Evolutionary conservation across 176 grass and related monocot species (phyloP), one percentile per base, ranked within the genome.

Genomic region (Panicum miliaceum): DNA sequence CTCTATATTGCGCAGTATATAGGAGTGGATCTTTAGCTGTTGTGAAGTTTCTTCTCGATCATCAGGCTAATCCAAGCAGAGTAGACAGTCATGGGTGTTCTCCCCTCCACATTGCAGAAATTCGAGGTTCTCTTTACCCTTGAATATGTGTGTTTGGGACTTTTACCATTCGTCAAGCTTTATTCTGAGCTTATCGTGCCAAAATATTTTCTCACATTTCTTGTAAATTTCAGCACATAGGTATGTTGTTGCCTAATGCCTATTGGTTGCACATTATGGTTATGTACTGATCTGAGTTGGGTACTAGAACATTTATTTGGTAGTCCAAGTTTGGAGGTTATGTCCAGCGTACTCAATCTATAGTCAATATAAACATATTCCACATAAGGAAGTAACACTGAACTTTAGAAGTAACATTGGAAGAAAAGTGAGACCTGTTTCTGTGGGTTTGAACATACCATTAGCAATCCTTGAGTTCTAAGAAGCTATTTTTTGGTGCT

Each of bases 31-130:
- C 53, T 41, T 26, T n/a, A 60, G 22, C 22, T 26, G 54, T 77
- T 60, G 38, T 46, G 52, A 78, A 1, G 58, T 38, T 78, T 78
- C 57, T 78, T 78, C 54, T 78, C 6, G 52, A 76, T 13, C n/a
- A 22, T 76, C 20, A 15, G 4, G 74, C 74, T 64, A 16, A 64
- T 78, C 76, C 58, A 64, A 64, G 47, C 16, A 62, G 3, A 63
- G 41, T 4, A 63, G 7, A 27, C 40, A 47, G 15, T 4, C 3
- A 62, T 63, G 57, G 76, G 41, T 19, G 8, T 47, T 1, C 41
- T 64, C 56, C 76, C 46, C 57, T 78, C 25, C 76, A 64, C 40
- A 20, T 22, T 63, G 76, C 76, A 64, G 29, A 8, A 3, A 3
- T 12, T 46, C 15, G 54, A 78, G 57, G 57, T 78, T 77, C 54